Evolutionary conservation across 2,329 filamentous ascomycete species (phyloP).

Genomic region (Endoconidiophora laricicola): DNA sequence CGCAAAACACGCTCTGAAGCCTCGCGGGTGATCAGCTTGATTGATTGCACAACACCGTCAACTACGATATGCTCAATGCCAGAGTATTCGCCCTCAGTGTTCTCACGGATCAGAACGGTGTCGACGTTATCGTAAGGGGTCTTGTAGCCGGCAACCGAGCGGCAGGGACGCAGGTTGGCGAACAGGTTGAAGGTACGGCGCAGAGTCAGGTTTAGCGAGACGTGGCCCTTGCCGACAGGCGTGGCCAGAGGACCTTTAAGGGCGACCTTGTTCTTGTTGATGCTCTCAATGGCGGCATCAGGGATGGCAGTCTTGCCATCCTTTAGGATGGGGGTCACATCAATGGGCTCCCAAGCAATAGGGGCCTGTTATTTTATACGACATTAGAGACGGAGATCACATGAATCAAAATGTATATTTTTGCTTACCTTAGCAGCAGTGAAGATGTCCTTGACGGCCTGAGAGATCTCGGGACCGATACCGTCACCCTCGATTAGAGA

Average conservation of each 20-base stretch:
- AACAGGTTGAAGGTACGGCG: constrained; percentile 99
- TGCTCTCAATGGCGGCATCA: constrained; percentile 80
- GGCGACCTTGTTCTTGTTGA: constrained; percentile 89
- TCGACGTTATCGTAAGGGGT: constrained; percentile 95
- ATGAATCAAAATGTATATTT: background rate
- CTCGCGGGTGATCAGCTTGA: constrained; percentile 96
- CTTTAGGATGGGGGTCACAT: constrained; percentile 85
- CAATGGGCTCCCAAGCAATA: constrained; percentile 91
- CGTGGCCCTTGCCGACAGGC: constrained; percentile 94
- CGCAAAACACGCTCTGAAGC: constrained; percentile 90
- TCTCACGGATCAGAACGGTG: constrained; percentile 95
- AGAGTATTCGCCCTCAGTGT: constrained; percentile 99
- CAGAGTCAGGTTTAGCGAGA: constrained; percentile 96
- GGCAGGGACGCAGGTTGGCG: constrained; percentile 95
- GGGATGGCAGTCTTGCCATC: constrained; percentile 94
- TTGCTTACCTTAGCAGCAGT: constrained; percentile 67
- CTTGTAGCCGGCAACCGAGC: constrained; percentile 93
- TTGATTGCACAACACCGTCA: constrained; percentile 94
- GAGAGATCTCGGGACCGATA: constrained; percentile 93
- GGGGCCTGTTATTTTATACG: constrained; percentile 42
- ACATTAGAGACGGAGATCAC: constrained; percentile 4
- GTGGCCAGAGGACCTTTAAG: constrained; percentile 97
- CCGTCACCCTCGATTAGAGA: constrained; percentile 97
- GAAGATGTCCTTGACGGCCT: constrained; percentile 99
- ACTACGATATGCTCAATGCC: constrained; percentile 98